Evolutionary conservation across 2,329 filamentous ascomycete genomes (phyloP).

Genomic region (Claviceps sp.): DNA sequence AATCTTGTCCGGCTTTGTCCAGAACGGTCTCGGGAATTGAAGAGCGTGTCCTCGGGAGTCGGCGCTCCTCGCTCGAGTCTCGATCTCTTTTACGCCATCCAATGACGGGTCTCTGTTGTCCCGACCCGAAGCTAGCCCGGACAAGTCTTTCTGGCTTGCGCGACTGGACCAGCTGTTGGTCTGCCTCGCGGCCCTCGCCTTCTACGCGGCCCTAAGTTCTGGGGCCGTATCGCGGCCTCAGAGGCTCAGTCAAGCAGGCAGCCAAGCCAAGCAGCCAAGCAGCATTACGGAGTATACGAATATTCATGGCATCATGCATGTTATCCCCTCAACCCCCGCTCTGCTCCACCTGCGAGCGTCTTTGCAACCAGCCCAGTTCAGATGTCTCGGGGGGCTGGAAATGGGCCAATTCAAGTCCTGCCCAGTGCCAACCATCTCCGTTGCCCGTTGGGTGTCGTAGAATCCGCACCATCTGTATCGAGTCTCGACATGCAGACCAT

Average conservation of each 20-base stretch:
- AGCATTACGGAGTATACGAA: not conserved
- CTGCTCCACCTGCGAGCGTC: not conserved
- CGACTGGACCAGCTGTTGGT: not conserved
- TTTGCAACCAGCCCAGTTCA: not conserved
- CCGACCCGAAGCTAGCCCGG: too few species aligned
- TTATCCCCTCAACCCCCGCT: constrained; percentile 1
- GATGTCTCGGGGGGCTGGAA: not conserved
- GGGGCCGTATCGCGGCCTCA: not conserved
- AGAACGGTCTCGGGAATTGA: too few species aligned
- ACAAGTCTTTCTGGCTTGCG: not conserved
- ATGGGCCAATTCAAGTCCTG: too few species aligned
- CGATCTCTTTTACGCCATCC: not conserved
- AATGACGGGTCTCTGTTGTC: not conserved
- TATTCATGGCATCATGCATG: constrained; percentile 1
- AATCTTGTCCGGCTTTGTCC: too few species aligned
- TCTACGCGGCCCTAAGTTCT: too few species aligned
- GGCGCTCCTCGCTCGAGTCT: too few species aligned
- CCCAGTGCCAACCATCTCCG: not conserved
- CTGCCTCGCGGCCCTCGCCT: not conserved
- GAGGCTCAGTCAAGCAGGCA: not conserved
- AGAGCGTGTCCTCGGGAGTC: too few species aligned
- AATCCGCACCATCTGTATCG: too few species aligned
- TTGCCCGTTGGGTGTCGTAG: too few species aligned
- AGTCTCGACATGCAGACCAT: too few species aligned
- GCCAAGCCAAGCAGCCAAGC: not conserved